Base-by-base conservation (phyloP, 345 rosid genomes). In the Salix suchowensis region DNA sequence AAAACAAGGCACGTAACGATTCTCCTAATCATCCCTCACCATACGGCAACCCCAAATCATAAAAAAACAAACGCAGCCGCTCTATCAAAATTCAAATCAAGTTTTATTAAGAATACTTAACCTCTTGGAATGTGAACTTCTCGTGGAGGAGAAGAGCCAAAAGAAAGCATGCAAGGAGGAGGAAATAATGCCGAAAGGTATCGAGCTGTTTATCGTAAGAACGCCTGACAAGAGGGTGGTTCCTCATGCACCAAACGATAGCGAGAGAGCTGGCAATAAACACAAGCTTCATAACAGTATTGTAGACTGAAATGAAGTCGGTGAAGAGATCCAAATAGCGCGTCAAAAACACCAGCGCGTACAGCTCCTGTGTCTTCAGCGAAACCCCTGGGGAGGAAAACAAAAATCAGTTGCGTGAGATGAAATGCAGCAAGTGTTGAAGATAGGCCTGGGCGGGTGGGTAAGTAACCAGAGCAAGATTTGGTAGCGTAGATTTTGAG, bases 401-500 rank as follows among this genome's bases (percentile, higher is more conserved):
- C 26, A 23, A 60, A 23, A 19, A 46, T 46, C 52, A 46, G 52
- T 60, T 2, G 65, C 5, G 30, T 7, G 65, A 60, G 23, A 58
- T 58, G 62, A 58, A 23, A 58, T 19, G n/a, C 7, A 19, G 62
- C 18, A 55, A 55, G n/a, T 7, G 11, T 8, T 55, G 62, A 58
- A 23, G 21, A 58, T 18, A 16, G 11, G 62, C 6, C 2, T 13
- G 62, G 24, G 11, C 21, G 10, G 24, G 70, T 21, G 46, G 23
- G 74, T 18, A 55, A 36, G 5, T 71, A 76, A 93, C 98, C 98
- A 4, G 97, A 91, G 76, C 97, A 95, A 3, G 98, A 90, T 76
- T 90, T 93, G 73, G 97, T 95, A 62, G 97, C 96, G 85, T 95
- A 95, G 75, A 95, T 95, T 88, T 95, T 95, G 86, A 95, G 98